These are phyloP conservation scores for Fomitiporia mediterranea DNA, from an alignment of 1,284 basidiomycete species.

Conservation along the genomic window DNA sequence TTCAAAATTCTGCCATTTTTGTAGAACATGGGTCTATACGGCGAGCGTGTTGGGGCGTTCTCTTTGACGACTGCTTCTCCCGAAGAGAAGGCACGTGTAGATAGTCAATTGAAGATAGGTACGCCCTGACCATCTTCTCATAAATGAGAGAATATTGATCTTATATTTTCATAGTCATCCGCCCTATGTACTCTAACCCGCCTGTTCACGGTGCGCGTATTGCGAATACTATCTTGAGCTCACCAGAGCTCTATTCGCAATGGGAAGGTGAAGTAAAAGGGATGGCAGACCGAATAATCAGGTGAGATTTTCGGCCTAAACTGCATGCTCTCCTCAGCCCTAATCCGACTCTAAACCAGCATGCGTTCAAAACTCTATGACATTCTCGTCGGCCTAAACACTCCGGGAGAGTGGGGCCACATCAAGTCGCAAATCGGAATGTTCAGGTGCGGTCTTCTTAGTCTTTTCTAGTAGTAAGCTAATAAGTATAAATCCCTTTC, in stretches of 20 bases:
- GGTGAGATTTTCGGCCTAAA: no score
- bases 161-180: no score
- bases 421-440: slow-evolving; percentile 96
- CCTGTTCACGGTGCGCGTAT: slow-evolving; percentile 94
- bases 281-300: slow-evolving; percentile 97
- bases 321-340: no score
- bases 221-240: slow-evolving; percentile 78
- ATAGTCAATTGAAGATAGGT: slow-evolving; percentile 97
- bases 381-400: slow-evolving; percentile 77
- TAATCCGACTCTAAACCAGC: no score
- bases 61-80: slow-evolving; percentile 70
- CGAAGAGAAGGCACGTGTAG: slow-evolving; percentile 85
- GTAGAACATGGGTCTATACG: slow-evolving; percentile 98
- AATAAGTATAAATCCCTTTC: not conserved
- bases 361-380: slow-evolving; percentile 89
- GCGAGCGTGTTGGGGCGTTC: slow-evolving; percentile 96
- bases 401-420: slow-evolving; percentile 94
- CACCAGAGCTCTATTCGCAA: slow-evolving; percentile 73
- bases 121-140: no score
- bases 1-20: no score
- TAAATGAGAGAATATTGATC: no score
- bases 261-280: slow-evolving; percentile 92
- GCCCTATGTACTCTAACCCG: slow-evolving; percentile 99
- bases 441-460: slow-evolving; percentile 61
- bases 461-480: slow-evolving; percentile 16